Conservation (phyloP, 2,329 filamentous ascomycete species). For the Colletotrichum horii region DNA sequence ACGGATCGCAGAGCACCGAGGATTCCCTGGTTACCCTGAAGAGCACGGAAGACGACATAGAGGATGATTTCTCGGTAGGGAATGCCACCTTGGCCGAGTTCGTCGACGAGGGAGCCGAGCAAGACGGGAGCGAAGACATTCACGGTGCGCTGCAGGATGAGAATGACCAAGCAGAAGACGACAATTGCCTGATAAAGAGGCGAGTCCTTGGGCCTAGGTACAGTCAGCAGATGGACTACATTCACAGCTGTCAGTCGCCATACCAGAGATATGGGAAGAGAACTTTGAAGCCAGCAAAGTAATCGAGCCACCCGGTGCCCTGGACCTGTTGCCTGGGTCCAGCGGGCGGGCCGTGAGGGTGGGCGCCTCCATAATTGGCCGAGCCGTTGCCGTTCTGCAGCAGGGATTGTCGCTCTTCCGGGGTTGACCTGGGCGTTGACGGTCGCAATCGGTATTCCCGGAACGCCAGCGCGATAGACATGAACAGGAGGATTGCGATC, state of each 20-base stretch:
- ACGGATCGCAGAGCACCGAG: conserved; percentile 46
- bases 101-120: conserved; percentile 44
- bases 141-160: conserved; percentile 46
- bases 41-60: conserved; percentile 47
- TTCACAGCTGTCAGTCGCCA: background rate
- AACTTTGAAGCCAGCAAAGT: conserved; percentile 48
- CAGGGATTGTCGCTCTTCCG: conserved; percentile 42
- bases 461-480: conserved; percentile 34
- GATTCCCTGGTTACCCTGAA: conserved; percentile 51
- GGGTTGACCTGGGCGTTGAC: conserved; percentile 28
- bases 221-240: conserved; percentile 3
- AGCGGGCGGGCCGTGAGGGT: background rate
- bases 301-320: conserved; percentile 48
- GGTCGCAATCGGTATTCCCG: conserved; percentile 36
- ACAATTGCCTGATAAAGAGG: conserved; percentile 44
- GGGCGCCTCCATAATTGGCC: conserved; percentile 31
- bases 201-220: conserved; percentile 46
- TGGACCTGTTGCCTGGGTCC: conserved; percentile 33
- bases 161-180: conserved; percentile 43
- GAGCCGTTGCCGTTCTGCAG: conserved; percentile 42
- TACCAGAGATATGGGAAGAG: conserved; percentile 53
- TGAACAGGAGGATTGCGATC: conserved; percentile 36
- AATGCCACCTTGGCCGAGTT: conserved; percentile 43
- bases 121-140: conserved; percentile 49
- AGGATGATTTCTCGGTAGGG: conserved; percentile 47